A percentile compares a stretch with the other conserved stretches of the same genome.
Conservation (phyloP, 176 grass and related monocot species). For the Musa beccarii region DNA sequence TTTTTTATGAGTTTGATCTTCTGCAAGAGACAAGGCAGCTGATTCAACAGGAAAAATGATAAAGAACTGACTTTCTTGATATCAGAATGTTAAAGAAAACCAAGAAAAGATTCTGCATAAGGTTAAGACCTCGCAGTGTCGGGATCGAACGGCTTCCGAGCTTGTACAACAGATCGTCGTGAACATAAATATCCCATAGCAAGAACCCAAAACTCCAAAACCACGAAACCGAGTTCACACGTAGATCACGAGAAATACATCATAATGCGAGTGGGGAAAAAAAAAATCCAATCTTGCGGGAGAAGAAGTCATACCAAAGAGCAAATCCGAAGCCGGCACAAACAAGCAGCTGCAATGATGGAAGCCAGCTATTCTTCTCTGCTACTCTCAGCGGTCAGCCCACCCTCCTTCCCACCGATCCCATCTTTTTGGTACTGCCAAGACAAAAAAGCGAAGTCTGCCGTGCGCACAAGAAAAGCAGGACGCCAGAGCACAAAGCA, state of each 20-base stretch:
- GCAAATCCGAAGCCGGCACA: constrained; percentile 4
- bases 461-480: no score
- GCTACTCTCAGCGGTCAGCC: no score
- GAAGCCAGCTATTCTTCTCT: not conserved
- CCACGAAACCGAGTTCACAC: not conserved
- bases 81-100: not conserved
- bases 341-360: not conserved
- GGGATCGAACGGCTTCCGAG: not conserved
- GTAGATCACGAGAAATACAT: not conserved
- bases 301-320: not conserved
- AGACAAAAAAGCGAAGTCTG: no score
- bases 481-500: no score
- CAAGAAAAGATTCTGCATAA: not conserved
- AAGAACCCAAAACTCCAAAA: not conserved
- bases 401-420: no score
- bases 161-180: not conserved
- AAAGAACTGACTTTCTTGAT: no score
- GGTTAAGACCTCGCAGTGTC: not conserved
- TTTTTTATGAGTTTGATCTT: not conserved
- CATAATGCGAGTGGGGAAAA: not conserved
- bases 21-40: not conserved
- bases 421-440: no score
- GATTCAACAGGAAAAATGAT: no score
- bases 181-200: not conserved
- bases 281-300: not conserved